Evolutionary conservation across 345 rosid genomes (phyloP).

Genomic region (Aquilaria malaccensis): DNA sequence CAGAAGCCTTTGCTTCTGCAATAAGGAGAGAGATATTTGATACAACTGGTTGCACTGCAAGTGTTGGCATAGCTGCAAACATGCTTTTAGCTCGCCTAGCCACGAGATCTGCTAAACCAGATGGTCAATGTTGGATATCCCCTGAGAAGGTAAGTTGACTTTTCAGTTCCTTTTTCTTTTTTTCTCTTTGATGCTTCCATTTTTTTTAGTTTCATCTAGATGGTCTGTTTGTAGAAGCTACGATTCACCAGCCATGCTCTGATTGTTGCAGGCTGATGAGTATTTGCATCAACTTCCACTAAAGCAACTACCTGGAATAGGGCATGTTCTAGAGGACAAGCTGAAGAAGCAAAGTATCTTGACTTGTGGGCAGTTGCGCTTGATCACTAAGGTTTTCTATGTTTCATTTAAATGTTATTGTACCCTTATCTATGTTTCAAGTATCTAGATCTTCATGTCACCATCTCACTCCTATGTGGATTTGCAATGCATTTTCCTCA

Average conservation of each 20-base stretch:
- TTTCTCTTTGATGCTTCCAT: too few relatives aligned
- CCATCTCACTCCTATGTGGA: constrained; percentile 2
- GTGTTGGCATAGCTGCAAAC: constrained; percentile 81
- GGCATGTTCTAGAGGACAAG: constrained; percentile 72
- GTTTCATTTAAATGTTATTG: constrained; percentile 1
- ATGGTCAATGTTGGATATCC: constrained; percentile 77
- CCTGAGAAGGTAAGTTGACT: constrained; percentile 39
- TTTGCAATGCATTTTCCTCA: neutral
- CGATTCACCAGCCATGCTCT: neutral
- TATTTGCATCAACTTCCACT: constrained; percentile 63
- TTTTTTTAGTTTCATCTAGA: too few relatives aligned
- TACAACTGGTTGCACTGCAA: constrained; percentile 83
- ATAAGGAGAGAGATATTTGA: constrained; percentile 74
- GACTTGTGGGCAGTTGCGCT: constrained; percentile 73
- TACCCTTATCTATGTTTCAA: neutral
- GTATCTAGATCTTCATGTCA: constrained; percentile 7
- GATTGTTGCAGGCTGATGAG: constrained; percentile 54
- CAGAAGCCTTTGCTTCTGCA: constrained; percentile 50
- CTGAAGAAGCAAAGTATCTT: constrained; percentile 52
- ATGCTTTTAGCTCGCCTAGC: constrained; percentile 98
- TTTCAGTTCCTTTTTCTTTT: neutral
- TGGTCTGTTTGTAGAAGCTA: neutral
- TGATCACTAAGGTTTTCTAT: constrained; percentile 58
- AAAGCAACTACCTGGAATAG: constrained; percentile 85
- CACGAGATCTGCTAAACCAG: constrained; percentile 85